Conservation (phyloP, 331 rosid genomes). For the Acacia concinna region DNA sequence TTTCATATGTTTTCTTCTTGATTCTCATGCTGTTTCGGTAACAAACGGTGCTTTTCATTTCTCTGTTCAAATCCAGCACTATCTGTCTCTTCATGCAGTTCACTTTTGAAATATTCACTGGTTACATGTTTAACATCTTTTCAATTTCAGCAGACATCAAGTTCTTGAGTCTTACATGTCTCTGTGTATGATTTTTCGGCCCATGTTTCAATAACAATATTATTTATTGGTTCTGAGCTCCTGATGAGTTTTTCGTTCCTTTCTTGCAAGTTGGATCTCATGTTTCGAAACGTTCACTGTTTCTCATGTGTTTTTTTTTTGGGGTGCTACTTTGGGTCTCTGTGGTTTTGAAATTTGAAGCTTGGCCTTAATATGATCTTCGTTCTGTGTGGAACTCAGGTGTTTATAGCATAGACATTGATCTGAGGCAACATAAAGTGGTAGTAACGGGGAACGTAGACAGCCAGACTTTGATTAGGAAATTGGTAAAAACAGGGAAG, state of each 20-base stretch:
- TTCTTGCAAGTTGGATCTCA: not conserved
- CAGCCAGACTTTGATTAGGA: constrained; percentile 52
- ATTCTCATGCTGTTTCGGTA: not conserved
- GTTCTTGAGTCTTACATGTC: not conserved
- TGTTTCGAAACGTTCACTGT: not conserved
- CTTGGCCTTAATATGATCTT: not conserved
- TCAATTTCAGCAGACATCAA: not conserved
- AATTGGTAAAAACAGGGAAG: constrained; percentile 54
- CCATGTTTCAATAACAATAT: not conserved
- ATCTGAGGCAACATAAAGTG: constrained; percentile 63
- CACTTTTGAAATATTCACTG: not conserved
- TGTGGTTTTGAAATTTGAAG: not conserved
- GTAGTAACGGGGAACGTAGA: constrained; percentile 62
- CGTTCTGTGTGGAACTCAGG: constrained; percentile 39
- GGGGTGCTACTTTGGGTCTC: not conserved
- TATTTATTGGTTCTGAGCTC: not conserved
- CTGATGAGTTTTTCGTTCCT: not conserved
- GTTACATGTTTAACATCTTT: too few relatives aligned
- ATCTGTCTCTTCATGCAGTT: not conserved
- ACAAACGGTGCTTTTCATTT: not conserved
- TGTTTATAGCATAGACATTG: constrained; percentile 58
- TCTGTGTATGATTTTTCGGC: not conserved
- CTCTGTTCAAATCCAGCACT: not conserved
- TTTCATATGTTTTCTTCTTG: not conserved
- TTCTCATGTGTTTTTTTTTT: not conserved